Percentiles rank a stretch among this genome's conserved stretches.
phyloP scores from a whole-genome alignment of 176 grass and related monocot species.

The Eleusine coracana region DNA sequence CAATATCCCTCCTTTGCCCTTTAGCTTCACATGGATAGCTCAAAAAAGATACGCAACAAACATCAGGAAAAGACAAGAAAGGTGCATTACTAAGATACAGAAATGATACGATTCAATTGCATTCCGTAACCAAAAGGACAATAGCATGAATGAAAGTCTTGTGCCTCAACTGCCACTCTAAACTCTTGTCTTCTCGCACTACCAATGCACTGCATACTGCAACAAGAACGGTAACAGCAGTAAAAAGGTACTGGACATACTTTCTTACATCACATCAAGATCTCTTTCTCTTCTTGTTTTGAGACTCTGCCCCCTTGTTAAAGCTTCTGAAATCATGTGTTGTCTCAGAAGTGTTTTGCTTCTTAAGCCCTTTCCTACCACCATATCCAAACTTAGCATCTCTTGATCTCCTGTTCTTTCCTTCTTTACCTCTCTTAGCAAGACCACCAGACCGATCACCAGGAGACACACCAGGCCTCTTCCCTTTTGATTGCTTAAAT shows the following conservation, averaged over 20 bases:
- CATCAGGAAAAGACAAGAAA: slow-evolving; percentile 14
- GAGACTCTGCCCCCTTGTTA: slow-evolving; percentile 38
- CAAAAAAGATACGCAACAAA: neutral
- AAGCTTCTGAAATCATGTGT: slow-evolving; percentile 82
- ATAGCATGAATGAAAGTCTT: slow-evolving; percentile 41
- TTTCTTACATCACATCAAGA: slow-evolving; percentile 39
- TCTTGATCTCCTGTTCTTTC: slow-evolving; percentile 63
- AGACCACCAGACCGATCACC: slow-evolving; percentile 74
- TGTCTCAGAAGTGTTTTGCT: slow-evolving; percentile 83
- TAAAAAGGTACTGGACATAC: slow-evolving; percentile 1
- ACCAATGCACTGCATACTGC: neutral
- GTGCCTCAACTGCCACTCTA: neutral
- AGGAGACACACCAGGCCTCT: slow-evolving; percentile 63
- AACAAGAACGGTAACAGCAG: neutral
- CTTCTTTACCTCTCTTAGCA: slow-evolving; percentile 53
- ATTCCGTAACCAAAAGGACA: slow-evolving; percentile 6
- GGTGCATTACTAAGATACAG: neutral
- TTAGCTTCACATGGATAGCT: neutral
- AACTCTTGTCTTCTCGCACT: neutral
- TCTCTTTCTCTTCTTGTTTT: slow-evolving; percentile 66
- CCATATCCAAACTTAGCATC: slow-evolving; percentile 80
- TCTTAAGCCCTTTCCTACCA: slow-evolving; percentile 82
- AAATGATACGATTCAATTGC: slow-evolving; percentile 1
- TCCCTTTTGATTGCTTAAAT: slow-evolving; percentile 62
- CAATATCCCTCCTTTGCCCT: too few species aligned